Evolutionary conservation across 352 stramenopile genomes (phyloP).

Genomic region (Globisporangium cederbergense): DNA sequence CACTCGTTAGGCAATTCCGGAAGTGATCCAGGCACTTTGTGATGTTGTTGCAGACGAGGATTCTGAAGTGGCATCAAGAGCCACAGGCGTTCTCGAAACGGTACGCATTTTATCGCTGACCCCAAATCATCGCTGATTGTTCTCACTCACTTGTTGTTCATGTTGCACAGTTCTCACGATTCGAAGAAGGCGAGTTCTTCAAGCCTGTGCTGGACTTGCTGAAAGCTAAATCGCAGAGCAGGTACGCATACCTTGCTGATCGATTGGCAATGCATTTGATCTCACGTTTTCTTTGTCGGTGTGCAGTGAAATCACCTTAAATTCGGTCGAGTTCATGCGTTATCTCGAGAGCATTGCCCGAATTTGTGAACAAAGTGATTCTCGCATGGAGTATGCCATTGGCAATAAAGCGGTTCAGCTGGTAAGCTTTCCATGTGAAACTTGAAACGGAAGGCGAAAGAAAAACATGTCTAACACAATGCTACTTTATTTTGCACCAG

Average conservation of each 20-base stretch:
- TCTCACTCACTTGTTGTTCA: neutral
- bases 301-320: slow-evolving; percentile 35
- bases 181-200: slow-evolving; percentile 39
- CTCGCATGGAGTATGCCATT: slow-evolving; percentile 63
- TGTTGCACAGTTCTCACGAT: slow-evolving; percentile 35
- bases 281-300: neutral
- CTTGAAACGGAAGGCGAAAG: neutral
- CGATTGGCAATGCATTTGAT: neutral
- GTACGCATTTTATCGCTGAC: slow-evolving; percentile 20
- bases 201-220: slow-evolving; percentile 50
- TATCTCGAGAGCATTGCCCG: slow-evolving; percentile 71
- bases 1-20: slow-evolving; percentile 31
- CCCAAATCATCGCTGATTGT: neutral
- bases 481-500: slow-evolving; percentile 21
- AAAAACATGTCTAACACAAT: neutral
- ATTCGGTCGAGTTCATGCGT: slow-evolving; percentile 73
- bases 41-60: slow-evolving; percentile 63
- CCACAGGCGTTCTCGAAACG: slow-evolving; percentile 55
- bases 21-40: slow-evolving; percentile 58
- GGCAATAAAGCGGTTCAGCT: slow-evolving; percentile 36
- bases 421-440: slow-evolving; percentile 15
- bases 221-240: slow-evolving; percentile 38
- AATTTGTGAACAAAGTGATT: slow-evolving; percentile 52
- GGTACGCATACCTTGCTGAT: slow-evolving; percentile 18
- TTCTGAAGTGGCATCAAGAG: slow-evolving; percentile 62